Percentiles rank a stretch among this genome's conserved stretches.
These are phyloP conservation scores for Rhododendron vialii DNA, from an alignment of 148 eudicot genomes.

Conservation along the genomic window DNA sequence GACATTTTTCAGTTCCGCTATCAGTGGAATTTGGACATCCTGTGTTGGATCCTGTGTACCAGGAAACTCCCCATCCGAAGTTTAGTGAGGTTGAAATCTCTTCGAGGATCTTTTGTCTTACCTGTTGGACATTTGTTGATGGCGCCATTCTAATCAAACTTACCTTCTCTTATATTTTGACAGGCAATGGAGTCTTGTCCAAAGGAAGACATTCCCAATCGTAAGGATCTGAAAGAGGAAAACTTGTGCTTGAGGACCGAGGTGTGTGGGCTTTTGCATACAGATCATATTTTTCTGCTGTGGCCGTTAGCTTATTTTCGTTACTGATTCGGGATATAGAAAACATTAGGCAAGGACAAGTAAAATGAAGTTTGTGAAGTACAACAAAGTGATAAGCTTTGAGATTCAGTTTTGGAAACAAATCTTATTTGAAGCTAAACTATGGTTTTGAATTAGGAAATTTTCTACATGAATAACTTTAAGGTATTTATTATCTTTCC, in stretches of 20 bases:
- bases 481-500: no score
- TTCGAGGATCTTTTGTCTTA: background rate
- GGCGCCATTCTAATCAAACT: conserved; percentile 11
- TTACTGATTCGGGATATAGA: background rate
- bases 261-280: conserved; percentile 33
- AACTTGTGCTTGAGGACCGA: conserved; percentile 80
- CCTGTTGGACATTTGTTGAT: background rate
- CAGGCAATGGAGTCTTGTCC: conserved; percentile 97
- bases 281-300: background rate
- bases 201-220: conserved; percentile 60
- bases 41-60: conserved; percentile 63
- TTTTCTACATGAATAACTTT: background rate
- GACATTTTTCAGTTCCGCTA: conserved; percentile 53
- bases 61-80: conserved; percentile 49
- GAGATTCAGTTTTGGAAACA: background rate
- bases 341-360: background rate
- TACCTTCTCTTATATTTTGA: background rate
- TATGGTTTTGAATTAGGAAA: background rate
- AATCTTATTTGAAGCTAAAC: background rate
- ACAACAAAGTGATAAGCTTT: background rate
- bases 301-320: background rate
- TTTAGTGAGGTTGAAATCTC: conserved; percentile 51
- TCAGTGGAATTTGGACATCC: conserved; percentile 53
- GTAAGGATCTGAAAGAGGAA: conserved; percentile 71
- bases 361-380: background rate